Evolutionary conservation across 2,329 filamentous ascomycete genomes (phyloP).

Genomic region (Didymella segeticola): DNA sequence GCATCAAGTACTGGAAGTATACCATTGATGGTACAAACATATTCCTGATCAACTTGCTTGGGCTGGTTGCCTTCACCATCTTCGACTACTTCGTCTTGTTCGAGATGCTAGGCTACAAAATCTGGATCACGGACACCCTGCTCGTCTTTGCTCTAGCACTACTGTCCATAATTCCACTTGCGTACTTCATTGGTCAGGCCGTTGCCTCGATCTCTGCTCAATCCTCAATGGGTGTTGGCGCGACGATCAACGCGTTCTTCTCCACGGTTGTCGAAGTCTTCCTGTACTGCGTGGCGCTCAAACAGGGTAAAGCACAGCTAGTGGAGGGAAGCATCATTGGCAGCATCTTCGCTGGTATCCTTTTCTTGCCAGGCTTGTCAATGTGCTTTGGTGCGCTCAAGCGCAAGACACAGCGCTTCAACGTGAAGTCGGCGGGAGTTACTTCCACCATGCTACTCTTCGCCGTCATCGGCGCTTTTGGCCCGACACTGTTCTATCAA

Average conservation of each 20-base stretch:
- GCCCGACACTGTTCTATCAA: conserved; percentile 96
- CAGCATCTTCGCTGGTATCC: conserved; percentile 95
- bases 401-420: conserved; percentile 97
- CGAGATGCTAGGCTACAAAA: conserved; percentile 71
- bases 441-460: conserved; percentile 98
- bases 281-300: conserved; percentile 92
- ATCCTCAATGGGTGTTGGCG: conserved; percentile 96
- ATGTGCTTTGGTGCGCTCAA: conserved; percentile 99
- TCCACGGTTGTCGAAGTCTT: conserved; percentile 97
- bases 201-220: conserved; percentile 98
- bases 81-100: conserved; percentile 87
- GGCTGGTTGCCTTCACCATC: conserved; percentile 91
- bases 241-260: conserved; percentile 97
- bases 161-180: conserved; percentile 91
- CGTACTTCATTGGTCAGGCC: conserved; percentile 98
- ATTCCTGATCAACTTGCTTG: conserved; percentile 96
- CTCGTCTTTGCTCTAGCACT: conserved; percentile 85
- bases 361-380: conserved; percentile 91
- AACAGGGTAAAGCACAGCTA: conserved; percentile 87
- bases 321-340: conserved; percentile 97
- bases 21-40: conserved; percentile 98
- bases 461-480: conserved; percentile 92
- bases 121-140: conserved; percentile 78
- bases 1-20: conserved; percentile 98
- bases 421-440: conserved; percentile 92